These are phyloP conservation scores for Xerocomellus amylosporus DNA, from an alignment of 768 basidiomycete species.

Conservation along the genomic window DNA sequence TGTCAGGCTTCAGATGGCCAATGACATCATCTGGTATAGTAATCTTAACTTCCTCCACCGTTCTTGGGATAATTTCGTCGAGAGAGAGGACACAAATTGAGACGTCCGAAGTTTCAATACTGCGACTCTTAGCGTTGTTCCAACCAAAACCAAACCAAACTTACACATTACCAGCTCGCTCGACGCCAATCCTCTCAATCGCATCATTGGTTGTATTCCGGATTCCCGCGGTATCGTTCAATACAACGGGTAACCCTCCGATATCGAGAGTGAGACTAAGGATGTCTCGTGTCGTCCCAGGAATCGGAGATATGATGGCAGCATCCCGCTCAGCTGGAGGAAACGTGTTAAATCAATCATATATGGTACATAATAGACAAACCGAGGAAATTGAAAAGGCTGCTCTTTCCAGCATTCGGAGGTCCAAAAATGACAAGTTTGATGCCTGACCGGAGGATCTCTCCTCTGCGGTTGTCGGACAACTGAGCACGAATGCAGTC, in stretches of 20 bases:
- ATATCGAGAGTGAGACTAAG: slow-evolving; percentile 84
- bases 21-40: slow-evolving; percentile 47
- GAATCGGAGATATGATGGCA: slow-evolving; percentile 83
- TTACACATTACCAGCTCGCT: slow-evolving; percentile 67
- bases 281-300: slow-evolving; percentile 88
- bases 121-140: slow-evolving; percentile 27
- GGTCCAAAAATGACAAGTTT: slow-evolving; percentile 88
- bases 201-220: slow-evolving; percentile 58
- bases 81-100: slow-evolving; percentile 81
- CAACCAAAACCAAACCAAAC: slow-evolving; percentile 25
- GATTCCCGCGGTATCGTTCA: slow-evolving; percentile 86
- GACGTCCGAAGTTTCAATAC: slow-evolving; percentile 65
- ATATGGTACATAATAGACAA: slow-evolving; percentile 4
- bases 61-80: slow-evolving; percentile 37
- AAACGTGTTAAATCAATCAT: neutral
- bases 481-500: slow-evolving; percentile 54
- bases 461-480: slow-evolving; percentile 71
- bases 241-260: slow-evolving; percentile 77
- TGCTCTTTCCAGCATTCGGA: slow-evolving; percentile 94
- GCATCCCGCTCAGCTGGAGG: slow-evolving; percentile 78
- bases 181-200: slow-evolving; percentile 80
- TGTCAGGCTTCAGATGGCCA: slow-evolving; percentile 50
- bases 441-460: slow-evolving; percentile 80
- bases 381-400: slow-evolving; percentile 83
- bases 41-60: slow-evolving; percentile 11